Evolutionary conservation across 441 rosid species (phyloP), one percentile per base, ranked within the genome.

Genomic region (Lepidium campestre): DNA sequence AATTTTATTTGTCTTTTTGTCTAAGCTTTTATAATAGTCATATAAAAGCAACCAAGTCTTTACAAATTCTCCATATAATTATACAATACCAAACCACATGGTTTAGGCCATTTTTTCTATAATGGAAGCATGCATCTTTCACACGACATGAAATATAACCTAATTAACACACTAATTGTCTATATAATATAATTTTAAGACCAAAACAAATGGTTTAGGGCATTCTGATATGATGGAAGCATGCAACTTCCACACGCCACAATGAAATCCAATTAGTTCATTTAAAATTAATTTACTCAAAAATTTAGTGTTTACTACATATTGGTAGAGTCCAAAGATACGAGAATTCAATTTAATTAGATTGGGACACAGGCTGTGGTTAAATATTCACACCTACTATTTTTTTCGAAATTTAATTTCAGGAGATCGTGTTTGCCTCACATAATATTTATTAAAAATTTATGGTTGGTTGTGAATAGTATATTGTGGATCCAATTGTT

Each of bases 181-280:
- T 57, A 23, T 39, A 52, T 22, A 20, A 20, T 37, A 5, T 22
- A n/a, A n/a, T 46, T 62, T 62, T 13, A 39, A n/a, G 3, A 14
- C 36, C 48, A 40, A 57, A 37, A 14, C 62, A 57, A 34, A 57
- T 57, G 62, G 22, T 57, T 57, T 39, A 39, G 62, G 35, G 13
- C 48, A 39, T 36, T 62, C 11, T 2, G 20, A 29, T 6, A n/a
- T 46, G 27, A 37, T 61, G 39, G 62, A 46, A 31, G 50, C 57
- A 62, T 62, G 64, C 58, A 19, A 18, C n/a, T n/a, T 62, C 63
- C 63, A 70, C 69, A 45, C 49, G 69, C 57, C 69, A 62, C 5
- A 34, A 19, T 19, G 27, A 25, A 45, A 52, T 20, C 23, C 55
- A 42, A 19, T 42, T 62, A 59, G 14, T 32, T 70, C 55, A 45